Evolutionary conservation across 331 rosid species (phyloP), one percentile per base, ranked within the genome.

Genomic region (Rosa hybrid): DNA sequence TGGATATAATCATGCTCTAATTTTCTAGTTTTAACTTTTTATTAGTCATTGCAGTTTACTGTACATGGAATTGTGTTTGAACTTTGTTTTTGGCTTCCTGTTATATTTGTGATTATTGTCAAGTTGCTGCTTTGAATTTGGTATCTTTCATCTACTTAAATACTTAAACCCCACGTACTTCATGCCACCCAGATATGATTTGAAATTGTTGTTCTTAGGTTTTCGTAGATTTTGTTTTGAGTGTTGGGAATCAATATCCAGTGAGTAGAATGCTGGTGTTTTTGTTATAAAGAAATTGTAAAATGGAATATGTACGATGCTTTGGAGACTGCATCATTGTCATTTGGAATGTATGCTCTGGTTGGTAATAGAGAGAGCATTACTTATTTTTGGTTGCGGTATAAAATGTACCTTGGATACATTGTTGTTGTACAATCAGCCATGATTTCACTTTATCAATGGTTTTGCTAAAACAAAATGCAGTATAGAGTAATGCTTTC

Each of bases 1-100:
- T 82, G 87, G 74, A 75, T 75, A 74, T 68, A 77, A 60, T 77
- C 56, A 42, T 51, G 57, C 60, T 67, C 68, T 69, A 49, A 59
- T 34, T 46, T 85, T 68, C 76, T 73, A 2, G 77, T 79, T 53
- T 53, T 50, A 68, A 20, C 21, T n/a, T 70, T 74, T 75, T 74
- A 2, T 4, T 46, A 18, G 25, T 41, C 45, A 6, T 38, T 57
- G 13, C 14, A 4, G 39, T 25, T 12, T 45, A 6, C 51, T 9
- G 2, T 8, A 44, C 3, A 14, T 27, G 11, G 44, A 27, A 60
- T 42, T 18, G n/a, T 7, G 49, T 62, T 27, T 45, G 71, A 53
- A 51, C 34, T 45, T 7, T 63, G 72, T 30, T n/a, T 27, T 48
- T 72, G 72, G 41, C 12, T 45, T 64, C 41, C 23, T 51, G n/a